Base-by-base conservation (phyloP, 495 filamentous ascomycete species). In the Aspergillus cristatus region DNA sequence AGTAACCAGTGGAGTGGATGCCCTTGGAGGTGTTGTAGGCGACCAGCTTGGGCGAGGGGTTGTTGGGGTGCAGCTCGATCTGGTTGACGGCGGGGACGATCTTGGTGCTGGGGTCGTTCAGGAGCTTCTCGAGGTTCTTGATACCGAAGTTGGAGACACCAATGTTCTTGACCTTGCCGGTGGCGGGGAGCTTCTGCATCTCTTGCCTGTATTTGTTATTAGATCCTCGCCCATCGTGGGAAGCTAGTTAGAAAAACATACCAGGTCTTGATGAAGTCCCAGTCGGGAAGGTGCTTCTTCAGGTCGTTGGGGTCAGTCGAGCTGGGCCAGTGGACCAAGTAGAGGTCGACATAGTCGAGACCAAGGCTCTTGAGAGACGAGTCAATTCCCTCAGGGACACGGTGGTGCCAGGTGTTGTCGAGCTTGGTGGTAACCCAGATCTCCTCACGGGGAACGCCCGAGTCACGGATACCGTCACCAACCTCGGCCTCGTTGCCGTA, bases 21-120 rank as follows among this genome's bases (percentile, higher is more conserved):
- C 75, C 76, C 63, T 82, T 82, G 30, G 65, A 63, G 14, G 62
- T 69, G 67, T 73, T 75, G 62, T 82, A 89, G 28, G 78, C 78
- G 18, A 89, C 68, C 24, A 91, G 72, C 66, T 88, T 87, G 15
- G 84, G 84, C 1, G 77, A 82, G 6, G 79, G 83, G 63, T 80
- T 79, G 61, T 81, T 77, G 26, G 86, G 86, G 64, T 93, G 86
- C n/a, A 89, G 65, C 62, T 95, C 88, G 54, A 94, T 80, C 68
- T 94, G 86, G 73, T 94, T 93, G 45, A 89, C 86, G 7, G 83
- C 81, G 11, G 88, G 88, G 34, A 82, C 69, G 47, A 78, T 81
- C 74, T 76, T 58, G 44, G 45, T 62, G 47, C 56, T 69, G 38
- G 75, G 70, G 40, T 71, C 63, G 48, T 62, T 71, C 25, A 76